phyloP scores from a whole-genome alignment of 306 rosid genomes.

The Prosopis cineraria region DNA sequence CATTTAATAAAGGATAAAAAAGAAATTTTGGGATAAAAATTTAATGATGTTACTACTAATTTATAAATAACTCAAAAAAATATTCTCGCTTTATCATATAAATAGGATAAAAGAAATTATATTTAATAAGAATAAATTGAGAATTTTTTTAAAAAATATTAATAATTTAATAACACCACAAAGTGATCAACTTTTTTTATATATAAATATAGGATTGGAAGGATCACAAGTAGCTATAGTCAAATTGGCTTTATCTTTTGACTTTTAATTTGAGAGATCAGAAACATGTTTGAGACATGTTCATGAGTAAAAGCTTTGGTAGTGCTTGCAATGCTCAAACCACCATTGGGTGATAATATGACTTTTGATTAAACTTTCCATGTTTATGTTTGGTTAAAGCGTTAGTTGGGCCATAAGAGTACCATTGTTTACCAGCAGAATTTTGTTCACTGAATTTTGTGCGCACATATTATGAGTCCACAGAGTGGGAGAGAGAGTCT shows the following conservation, averaged over 20 bases:
- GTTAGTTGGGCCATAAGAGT: constrained; percentile 4
- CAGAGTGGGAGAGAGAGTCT: too few relatives aligned
- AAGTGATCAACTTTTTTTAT: too few relatives aligned
- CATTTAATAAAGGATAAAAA: too few relatives aligned
- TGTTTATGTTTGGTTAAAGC: not conserved
- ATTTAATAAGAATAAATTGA: too few relatives aligned
- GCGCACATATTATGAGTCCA: not conserved
- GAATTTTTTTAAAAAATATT: too few relatives aligned
- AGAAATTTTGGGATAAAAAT: too few relatives aligned
- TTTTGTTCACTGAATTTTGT: not conserved
- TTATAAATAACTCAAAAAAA: too few relatives aligned
- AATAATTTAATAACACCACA: too few relatives aligned
- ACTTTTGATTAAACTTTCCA: not conserved
- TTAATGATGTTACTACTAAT: too few relatives aligned
- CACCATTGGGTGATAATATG: not conserved
- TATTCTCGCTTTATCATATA: too few relatives aligned
- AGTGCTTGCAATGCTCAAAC: constrained; percentile 2
- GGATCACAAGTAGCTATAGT: not conserved
- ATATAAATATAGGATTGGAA: too few relatives aligned
- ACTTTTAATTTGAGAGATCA: not conserved
- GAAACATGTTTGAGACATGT: constrained; percentile 28
- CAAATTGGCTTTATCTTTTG: not conserved
- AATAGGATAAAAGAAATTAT: too few relatives aligned
- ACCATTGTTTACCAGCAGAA: constrained; percentile 20
- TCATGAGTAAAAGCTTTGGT: constrained; percentile 1